These are phyloP conservation scores for Petasospora fabianii DNA, from an alignment of 1,139 yeast genomes.

Conservation along the genomic window DNA sequence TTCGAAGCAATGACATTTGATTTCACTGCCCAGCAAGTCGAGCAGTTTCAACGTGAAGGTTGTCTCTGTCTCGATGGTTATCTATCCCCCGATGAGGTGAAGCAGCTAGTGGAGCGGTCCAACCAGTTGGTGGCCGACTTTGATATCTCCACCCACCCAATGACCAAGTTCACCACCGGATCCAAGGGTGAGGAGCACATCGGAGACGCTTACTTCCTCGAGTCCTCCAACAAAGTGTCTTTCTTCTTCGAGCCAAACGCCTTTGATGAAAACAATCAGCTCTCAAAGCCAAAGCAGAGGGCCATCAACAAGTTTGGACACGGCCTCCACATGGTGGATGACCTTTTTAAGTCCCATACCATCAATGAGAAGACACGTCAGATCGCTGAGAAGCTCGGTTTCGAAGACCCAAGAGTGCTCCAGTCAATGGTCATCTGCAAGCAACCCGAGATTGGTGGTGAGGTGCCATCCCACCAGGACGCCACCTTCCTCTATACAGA, in stretches of 20 bases:
- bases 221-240: constrained; percentile 65
- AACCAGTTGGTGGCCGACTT: constrained; percentile 44
- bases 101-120: constrained; percentile 41
- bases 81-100: constrained; percentile 40
- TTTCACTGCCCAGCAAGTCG: constrained; percentile 37
- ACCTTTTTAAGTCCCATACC: constrained; percentile 46
- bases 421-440: constrained; percentile 82
- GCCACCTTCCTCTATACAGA: constrained; percentile 69
- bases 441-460: constrained; percentile 71
- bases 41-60: constrained; percentile 52
- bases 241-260: constrained; percentile 76
- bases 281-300: constrained; percentile 48
- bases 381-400: constrained; percentile 52
- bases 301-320: constrained; percentile 81
- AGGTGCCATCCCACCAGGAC: constrained; percentile 79
- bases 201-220: constrained; percentile 70
- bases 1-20: constrained; percentile 5
- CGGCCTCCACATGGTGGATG: constrained; percentile 54
- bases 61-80: constrained; percentile 59
- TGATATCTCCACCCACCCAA: constrained; percentile 59
- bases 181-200: constrained; percentile 51
- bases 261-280: constrained; percentile 40
- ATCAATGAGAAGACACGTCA: constrained; percentile 46
- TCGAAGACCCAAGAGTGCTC: constrained; percentile 63
- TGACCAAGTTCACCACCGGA: constrained; percentile 67